Conservation (phyloP, 176 grass and related monocot species). For the Phoenix dactylifera region DNA sequence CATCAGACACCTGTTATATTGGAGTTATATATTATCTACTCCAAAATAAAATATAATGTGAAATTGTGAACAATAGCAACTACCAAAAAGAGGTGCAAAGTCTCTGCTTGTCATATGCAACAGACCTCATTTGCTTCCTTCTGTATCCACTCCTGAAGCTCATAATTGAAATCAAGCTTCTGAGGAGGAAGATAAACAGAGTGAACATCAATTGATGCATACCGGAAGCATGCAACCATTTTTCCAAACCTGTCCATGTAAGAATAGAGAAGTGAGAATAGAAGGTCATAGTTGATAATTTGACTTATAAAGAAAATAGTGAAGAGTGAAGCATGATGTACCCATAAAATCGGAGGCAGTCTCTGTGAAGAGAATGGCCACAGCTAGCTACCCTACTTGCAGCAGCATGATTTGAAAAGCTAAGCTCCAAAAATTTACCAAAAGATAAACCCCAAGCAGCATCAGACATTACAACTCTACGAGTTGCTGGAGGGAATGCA, state of each 20-base stretch:
- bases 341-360: conserved; percentile 96
- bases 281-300: too few relatives aligned
- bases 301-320: too few relatives aligned
- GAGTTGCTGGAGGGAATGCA: conserved; percentile 84
- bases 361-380: conserved; percentile 91
- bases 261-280: conserved; percentile 13
- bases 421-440: conserved; percentile 98
- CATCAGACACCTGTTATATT: conserved; percentile 52
- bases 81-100: too few relatives aligned
- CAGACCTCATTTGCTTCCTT: conserved; percentile 86
- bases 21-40: too few relatives aligned
- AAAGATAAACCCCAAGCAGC: conserved; percentile 97
- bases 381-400: conserved; percentile 89
- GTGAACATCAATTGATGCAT: conserved; percentile 75
- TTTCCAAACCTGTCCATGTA: conserved; percentile 61
- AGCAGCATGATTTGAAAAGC: conserved; percentile 90
- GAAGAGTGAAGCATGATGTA: conserved; percentile 19
- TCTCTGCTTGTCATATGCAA: conserved; percentile 8
- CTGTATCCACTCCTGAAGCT: conserved; percentile 71
- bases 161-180: conserved; percentile 81
- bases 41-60: too few relatives aligned
- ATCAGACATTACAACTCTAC: conserved; percentile 83
- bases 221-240: conserved; percentile 82
- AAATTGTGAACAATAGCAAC: too few relatives aligned
- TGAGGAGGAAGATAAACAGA: conserved; percentile 80